Conservation (phyloP, 768 basidiomycete genomes). For the Russula olivacea region DNA sequence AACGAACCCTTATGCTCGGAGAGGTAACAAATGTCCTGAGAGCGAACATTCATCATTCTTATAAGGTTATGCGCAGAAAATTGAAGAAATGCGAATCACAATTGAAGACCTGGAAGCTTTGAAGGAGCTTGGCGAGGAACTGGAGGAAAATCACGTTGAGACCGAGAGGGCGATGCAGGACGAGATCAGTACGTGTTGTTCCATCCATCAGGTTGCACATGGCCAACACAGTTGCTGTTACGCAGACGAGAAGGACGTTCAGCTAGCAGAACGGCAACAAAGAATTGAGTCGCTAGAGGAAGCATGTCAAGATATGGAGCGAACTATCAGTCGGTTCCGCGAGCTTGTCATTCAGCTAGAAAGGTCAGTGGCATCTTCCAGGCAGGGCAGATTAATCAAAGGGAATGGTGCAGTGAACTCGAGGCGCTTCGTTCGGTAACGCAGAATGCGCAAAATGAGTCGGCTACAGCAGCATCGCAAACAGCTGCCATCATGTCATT, state of each 20-base stretch:
- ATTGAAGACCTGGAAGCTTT: slow-evolving; percentile 96
- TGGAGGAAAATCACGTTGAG: slow-evolving; percentile 94
- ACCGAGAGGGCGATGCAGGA: slow-evolving; percentile 88
- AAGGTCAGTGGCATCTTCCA: slow-evolving; percentile 42
- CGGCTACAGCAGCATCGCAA: slow-evolving; percentile 77
- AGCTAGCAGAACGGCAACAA: slow-evolving; percentile 59
- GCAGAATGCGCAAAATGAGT: slow-evolving; percentile 77
- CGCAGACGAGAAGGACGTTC: slow-evolving; percentile 61
- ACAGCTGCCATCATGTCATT: slow-evolving; percentile 91
- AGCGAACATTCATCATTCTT: background rate
- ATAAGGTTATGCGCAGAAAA: slow-evolving; percentile 53
- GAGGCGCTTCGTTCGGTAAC: slow-evolving; percentile 79
- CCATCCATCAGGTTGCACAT: background rate
- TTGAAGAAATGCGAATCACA: slow-evolving; percentile 94
- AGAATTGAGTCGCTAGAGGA: slow-evolving; percentile 72
- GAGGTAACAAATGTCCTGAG: slow-evolving; percentile 50
- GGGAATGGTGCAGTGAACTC: slow-evolving; percentile 58
- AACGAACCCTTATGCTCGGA: slow-evolving; percentile 84
- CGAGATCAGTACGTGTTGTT: slow-evolving; percentile 62
- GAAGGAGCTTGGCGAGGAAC: slow-evolving; percentile 93
- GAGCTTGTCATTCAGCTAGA: slow-evolving; percentile 85
- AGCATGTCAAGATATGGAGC: slow-evolving; percentile 75
- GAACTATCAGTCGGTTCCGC: slow-evolving; percentile 86
- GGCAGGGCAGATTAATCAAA: background rate
- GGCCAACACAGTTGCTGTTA: background rate